Base-by-base conservation (phyloP, 192 early-diverging fungal genomes). In the Dissophora ornata region DNA sequence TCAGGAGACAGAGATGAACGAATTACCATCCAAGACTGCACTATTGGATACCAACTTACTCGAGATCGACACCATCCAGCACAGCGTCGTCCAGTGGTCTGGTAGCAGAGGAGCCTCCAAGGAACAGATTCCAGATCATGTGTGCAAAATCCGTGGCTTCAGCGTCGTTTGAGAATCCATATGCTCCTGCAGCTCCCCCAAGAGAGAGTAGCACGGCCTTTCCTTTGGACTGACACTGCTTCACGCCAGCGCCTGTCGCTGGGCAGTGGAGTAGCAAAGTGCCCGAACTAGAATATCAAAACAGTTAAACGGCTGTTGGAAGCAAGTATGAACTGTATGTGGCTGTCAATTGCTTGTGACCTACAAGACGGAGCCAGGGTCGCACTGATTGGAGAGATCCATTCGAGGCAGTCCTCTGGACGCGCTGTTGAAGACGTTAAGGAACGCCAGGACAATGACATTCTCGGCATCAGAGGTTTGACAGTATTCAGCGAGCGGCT, bases 81-180 rank as follows among this genome's bases (percentile, higher is more conserved):
- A 91, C 66, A 0, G 83, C 85, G 38, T 84, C 80, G 19, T 89
- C 91, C 56, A 95, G 89, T 1, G 94, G 94, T 12, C 92, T 85
- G 2, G 57, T 79, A 2, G 58, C 22, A 9, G 88, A 80, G 28
- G 79, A 81, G 13, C 93, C 92, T 33, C 87, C 90, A 15, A 92
- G 71, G 55, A 94, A 94, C 58, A 91, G 77, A 60, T 94, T 87
- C 89, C 90, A 94, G 30, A 96, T 81, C 40, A 88, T 80, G 26
- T 87, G 74, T 0, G 94, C 92, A 69, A 92, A 90, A 19, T 80
- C 69, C 22, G 55, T 80, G 13, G 80, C 90, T 51, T 88, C 83
- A 3, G 69, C 51, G 70, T 90, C 88, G 22, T 81, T 84, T 3
- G 70, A 19, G 41, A 92, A 89, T 1, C 87, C 86, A 51, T 90